These are phyloP conservation scores for Dorcoceras hygrometricum DNA, from an alignment of 257 asterid genomes.

Conservation along the genomic window DNA sequence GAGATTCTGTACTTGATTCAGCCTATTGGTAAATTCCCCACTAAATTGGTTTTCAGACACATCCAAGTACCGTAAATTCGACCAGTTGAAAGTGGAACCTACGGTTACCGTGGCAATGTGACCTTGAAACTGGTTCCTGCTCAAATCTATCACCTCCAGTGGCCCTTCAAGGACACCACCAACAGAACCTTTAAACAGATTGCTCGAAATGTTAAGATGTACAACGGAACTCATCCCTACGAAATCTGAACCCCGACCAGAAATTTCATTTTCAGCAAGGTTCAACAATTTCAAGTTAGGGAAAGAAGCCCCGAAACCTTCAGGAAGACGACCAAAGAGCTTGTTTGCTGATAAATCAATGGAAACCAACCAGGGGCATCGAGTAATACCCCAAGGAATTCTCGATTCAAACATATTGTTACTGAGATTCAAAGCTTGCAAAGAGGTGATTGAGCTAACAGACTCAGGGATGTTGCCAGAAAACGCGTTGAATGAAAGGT, in stretches of 20 bases:
- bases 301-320: constrained; percentile 61
- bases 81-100: constrained; percentile 55
- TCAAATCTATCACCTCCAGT: constrained; percentile 79
- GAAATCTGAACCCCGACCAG: constrained; percentile 65
- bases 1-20: constrained; percentile 50
- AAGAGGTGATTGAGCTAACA: constrained; percentile 52
- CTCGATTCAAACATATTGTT: constrained; percentile 55
- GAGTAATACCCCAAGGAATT: constrained; percentile 55
- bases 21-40: constrained; percentile 50
- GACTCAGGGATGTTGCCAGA: constrained; percentile 73
- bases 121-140: constrained; percentile 85
- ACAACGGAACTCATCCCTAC: constrained; percentile 43
- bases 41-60: constrained; percentile 75
- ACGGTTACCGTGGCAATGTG: constrained; percentile 72
- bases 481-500: constrained; percentile 72
- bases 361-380: constrained; percentile 52
- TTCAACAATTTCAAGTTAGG: constrained; percentile 55
- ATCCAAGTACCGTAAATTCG: constrained; percentile 66
- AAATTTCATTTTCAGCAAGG: constrained; percentile 57
- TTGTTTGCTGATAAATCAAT: constrained; percentile 69
- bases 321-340: constrained; percentile 52
- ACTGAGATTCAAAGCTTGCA: constrained; percentile 58
- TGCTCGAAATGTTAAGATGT: constrained; percentile 72
- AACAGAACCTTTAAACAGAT: constrained; percentile 68
- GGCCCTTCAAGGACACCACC: constrained; percentile 55